A percentile compares a stretch with the other conserved stretches of the same genome.
Conservation (phyloP, 208 protist species). For the Angomonas deanei region DNA sequence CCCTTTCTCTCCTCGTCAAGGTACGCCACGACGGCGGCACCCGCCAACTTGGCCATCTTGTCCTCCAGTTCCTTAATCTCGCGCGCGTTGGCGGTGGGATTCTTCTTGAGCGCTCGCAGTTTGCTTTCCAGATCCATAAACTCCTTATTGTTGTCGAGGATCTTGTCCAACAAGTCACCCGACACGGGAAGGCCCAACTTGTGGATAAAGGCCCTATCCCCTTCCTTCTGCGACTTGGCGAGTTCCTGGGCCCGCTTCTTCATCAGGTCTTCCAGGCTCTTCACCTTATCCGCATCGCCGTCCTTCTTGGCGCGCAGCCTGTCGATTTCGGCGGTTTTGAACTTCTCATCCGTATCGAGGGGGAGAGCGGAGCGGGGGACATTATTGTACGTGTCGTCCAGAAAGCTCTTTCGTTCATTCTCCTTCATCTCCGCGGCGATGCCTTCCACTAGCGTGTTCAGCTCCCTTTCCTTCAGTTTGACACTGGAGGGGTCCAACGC, state of each 20-base stretch:
- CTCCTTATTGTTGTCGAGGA: slow-evolving; percentile 27
- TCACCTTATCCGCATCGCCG: slow-evolving; percentile 25
- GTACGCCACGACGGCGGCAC: slow-evolving; percentile 8
- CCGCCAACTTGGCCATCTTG: slow-evolving; percentile 17
- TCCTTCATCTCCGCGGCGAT: slow-evolving; percentile 31
- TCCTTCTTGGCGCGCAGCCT: slow-evolving; percentile 38
- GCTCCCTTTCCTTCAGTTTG: slow-evolving; percentile 19
- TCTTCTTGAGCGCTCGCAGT: slow-evolving; percentile 32
- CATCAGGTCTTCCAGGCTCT: slow-evolving; percentile 25
- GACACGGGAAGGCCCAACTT: slow-evolving; percentile 7
- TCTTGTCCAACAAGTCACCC: slow-evolving; percentile 5
- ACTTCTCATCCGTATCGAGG: slow-evolving; percentile 28
- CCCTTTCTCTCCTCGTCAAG: slow-evolving; percentile 17
- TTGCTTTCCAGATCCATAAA: slow-evolving; percentile 20
- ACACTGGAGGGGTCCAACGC: slow-evolving; percentile 11
- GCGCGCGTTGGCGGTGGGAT: slow-evolving; percentile 25
- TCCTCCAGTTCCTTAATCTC: slow-evolving; percentile 31
- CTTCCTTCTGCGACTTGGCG: slow-evolving; percentile 30
- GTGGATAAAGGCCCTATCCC: slow-evolving; percentile 39
- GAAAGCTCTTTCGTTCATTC: slow-evolving; percentile 23
- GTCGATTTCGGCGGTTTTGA: slow-evolving; percentile 30
- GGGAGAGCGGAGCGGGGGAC: slow-evolving; percentile 40
- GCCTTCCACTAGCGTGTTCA: slow-evolving; percentile 33
- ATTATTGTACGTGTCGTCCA: slow-evolving; percentile 53
- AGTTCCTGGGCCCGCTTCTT: slow-evolving; percentile 46